Evolutionary conservation across 345 rosid species (phyloP).

Genomic region (Toxicodendron radicans): DNA sequence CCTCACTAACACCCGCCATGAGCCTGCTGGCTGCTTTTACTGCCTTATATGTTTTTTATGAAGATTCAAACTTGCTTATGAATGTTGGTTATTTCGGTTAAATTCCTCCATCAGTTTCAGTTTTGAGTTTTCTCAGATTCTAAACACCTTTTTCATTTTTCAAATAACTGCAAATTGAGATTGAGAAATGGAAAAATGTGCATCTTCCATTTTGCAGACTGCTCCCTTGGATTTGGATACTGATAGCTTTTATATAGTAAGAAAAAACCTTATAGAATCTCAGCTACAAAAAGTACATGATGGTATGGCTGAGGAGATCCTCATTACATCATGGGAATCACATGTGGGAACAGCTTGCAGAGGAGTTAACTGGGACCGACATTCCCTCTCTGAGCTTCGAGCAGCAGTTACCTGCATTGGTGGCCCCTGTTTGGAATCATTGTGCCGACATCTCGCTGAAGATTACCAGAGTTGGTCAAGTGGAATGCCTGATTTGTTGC

Average conservation of each 20-base stretch:
- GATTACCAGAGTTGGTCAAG: conserved; percentile 91
- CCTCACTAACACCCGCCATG: too few relatives aligned
- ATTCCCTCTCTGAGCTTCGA: conserved; percentile 67
- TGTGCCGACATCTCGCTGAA: conserved; percentile 71
- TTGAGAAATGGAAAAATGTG: neutral
- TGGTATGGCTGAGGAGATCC: conserved; percentile 85
- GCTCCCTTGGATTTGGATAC: conserved; percentile 87
- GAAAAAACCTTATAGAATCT: conserved; percentile 56
- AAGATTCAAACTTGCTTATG: neutral
- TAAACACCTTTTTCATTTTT: neutral
- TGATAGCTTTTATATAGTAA: conserved; percentile 58
- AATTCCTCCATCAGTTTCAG: too few relatives aligned
- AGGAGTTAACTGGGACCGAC: conserved; percentile 79
- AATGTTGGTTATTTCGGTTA: neutral
- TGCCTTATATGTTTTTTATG: too few relatives aligned
- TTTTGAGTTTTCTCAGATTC: neutral
- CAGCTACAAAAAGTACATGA: conserved; percentile 55
- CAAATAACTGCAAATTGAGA: neutral
- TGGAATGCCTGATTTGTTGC: conserved; percentile 91
- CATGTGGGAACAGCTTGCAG: conserved; percentile 67
- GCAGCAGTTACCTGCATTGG: conserved; percentile 83
- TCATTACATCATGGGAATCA: conserved; percentile 74
- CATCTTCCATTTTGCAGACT: conserved; percentile 45
- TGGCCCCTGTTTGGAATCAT: conserved; percentile 70
- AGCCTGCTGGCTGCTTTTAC: too few relatives aligned